A percentile compares a stretch with the other conserved stretches of the same genome.
Evolutionary conservation across 192 early-diverging fungal genomes (phyloP).

Genomic region (Coemansia sp.): DNA sequence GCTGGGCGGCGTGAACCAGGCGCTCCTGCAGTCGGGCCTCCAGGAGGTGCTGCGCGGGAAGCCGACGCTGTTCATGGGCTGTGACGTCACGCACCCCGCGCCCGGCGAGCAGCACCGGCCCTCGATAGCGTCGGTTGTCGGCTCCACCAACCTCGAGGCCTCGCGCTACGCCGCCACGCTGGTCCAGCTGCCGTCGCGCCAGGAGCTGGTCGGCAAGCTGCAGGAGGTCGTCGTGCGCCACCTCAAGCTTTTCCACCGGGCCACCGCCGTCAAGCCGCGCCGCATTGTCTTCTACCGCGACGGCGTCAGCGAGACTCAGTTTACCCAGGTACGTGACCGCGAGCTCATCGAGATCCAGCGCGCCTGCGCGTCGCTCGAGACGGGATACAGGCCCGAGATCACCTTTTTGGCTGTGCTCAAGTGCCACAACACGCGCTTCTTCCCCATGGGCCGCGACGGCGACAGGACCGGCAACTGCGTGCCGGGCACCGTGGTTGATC

Average conservation of each 20-base stretch:
- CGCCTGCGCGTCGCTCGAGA: constrained; percentile 63
- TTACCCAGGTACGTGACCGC: constrained; percentile 63
- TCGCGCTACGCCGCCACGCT: constrained; percentile 63
- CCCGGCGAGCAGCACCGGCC: constrained; percentile 65
- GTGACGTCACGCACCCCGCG: constrained; percentile 84
- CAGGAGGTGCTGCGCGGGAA: constrained; percentile 59
- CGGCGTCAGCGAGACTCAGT: constrained; percentile 88
- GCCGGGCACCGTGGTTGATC: constrained; percentile 83
- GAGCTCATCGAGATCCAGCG: constrained; percentile 74
- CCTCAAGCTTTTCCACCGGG: constrained; percentile 62
- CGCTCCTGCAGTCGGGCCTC: constrained; percentile 50
- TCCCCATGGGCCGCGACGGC: constrained; percentile 62
- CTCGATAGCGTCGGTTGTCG: constrained; percentile 78
- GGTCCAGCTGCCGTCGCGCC: constrained; percentile 66
- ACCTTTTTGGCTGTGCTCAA: constrained; percentile 75
- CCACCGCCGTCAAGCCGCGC: constrained; percentile 61
- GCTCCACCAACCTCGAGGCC: constrained; percentile 62
- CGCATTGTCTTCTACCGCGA: constrained; percentile 88
- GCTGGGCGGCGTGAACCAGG: constrained; percentile 86
- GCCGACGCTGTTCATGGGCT: constrained; percentile 87
- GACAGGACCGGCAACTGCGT: constrained; percentile 79
- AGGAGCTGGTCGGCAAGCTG: constrained; percentile 74
- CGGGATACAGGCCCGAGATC: constrained; percentile 70
- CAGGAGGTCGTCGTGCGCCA: constrained; percentile 60
- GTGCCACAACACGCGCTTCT: constrained; percentile 80